Base-by-base conservation (phyloP, 2,329 filamentous ascomycete species). In the Fusarium verrucosum region DNA sequence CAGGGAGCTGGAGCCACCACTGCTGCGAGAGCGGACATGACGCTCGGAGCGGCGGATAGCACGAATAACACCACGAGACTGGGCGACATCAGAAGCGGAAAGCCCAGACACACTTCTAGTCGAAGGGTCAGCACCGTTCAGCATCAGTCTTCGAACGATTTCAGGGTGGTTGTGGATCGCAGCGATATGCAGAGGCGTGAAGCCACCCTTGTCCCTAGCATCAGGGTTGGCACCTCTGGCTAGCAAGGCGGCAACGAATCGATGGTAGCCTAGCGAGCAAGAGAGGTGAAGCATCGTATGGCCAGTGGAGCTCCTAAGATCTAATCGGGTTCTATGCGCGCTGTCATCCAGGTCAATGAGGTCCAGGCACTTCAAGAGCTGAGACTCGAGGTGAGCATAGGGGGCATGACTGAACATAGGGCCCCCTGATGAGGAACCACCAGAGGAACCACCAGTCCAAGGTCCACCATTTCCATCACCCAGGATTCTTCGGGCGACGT, bases 211-310 rank as follows among this genome's bases (percentile, higher is more conserved):
- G 73, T 96, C 92, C 52, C 87, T 85, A 33, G 88, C 80, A 70
- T 94, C 88, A 1, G 89, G 87, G 71, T 90, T 89, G 19, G 91
- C 92, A n/a, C 92, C 91, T 64, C 91, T 85, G 10, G 89, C 90
- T 19, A 96, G 80, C 23, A 96, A 82, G 26, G 89, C 91, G 13
- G 90, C 90, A 45, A 91, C 91, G 64, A 96, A 89, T 42, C 90
- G 86, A 63, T 89, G 85, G 67, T 92, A 85, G 7, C 92, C 92
- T 13, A 94, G 79, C 10, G 90, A 90, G 68, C 88, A 91, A 3
- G 91, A 91, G 62, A 94, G 81, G 71, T 95, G 92, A 61, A 96
- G 83, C 83, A 96, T 89, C 2, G 90, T 92, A 72, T 94, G 91
- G 1, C 92, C 92, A 13, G 87, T 91, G 2, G 85, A 78, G 63